Evolutionary conservation across 140 eudicot species (phyloP), one percentile per base, ranked within the genome.

Genomic region (Stevia rebaudiana): DNA sequence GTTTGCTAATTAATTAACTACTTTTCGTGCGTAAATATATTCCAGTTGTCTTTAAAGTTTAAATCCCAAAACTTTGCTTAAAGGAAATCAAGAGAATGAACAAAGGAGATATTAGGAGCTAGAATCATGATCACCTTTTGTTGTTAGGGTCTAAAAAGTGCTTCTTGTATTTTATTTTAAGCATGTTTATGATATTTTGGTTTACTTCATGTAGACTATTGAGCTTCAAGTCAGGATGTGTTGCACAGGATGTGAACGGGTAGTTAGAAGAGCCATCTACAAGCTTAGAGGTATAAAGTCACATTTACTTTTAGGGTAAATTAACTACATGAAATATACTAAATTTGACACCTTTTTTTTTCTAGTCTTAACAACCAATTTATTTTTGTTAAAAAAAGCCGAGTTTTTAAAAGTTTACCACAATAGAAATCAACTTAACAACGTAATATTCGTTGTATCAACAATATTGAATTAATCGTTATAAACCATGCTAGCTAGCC

Each of bases 171-270:
- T 64, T 69, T 61, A 15, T 59, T 15, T 13, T 31, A 16, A 59
- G 53, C 52, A 53, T 57, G 43, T 67, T 71, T 61, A 23, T 53
- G 9, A 48, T 16, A 67, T 55, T 60, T 60, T 51, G 53, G 9
- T 65, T 73, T 48, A 10, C 25, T 51, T 18, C 41, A 63, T 82
- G 68, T 82, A 90, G 98, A 92, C 96, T 2, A 84, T 92, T 74
- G 96, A 92, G 84, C 95, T 92, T 48, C 84, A 92, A 78, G 98
- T 92, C 22, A 74, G 98, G 78, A 92, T 92, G 98, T 92, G 98
- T 64, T 92, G 98, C 82, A 74, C 87, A 11, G 98, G 96, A 37
- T 92, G 98, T 54, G 96, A 92, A 70, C 74, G 89, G 75, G 94
- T 92, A 9, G 96, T 92, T 41, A 79, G 67, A 78, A 80, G 84